Base-by-base conservation (phyloP, 1,139 yeast species). In the Geotrichum carabidarum region DNA sequence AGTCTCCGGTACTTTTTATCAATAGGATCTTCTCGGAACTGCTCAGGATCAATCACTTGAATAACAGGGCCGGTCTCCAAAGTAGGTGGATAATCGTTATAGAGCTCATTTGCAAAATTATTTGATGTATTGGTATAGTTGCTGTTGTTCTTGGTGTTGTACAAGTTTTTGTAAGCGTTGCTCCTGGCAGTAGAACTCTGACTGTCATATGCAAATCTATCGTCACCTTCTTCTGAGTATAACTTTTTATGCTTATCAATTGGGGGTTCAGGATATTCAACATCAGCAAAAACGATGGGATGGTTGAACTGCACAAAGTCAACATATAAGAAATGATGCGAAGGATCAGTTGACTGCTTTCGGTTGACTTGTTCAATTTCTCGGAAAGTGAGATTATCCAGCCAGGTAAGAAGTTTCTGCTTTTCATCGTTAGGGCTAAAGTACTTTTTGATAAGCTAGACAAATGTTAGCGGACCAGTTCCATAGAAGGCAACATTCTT, bases 1-100 rank as follows among this genome's bases (percentile, higher is more conserved):
- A 93, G 71, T 58, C 85, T 82, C 60, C 95, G 82, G 66, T 86
- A 89, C 67, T 93, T 94, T 59, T 83, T 78, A 66, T 93, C 99
- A 17, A 93, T 84, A 0, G 96, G 96, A 63, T 90, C 95, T 57
- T 78, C 81, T 14, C 75, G 71, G 57, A 74, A 76, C 62, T 79
- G 82, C 59, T 84, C 91, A 0, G 89, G 86, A 65, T 83, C 89
- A 65, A 78, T 81, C 27, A 81, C 76, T 47, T 77, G 75, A 59
- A 78, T 68, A 22, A 79, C 71, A 1, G 78, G 73, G 14, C 56
- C 56, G 7, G 56, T 48, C 17, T 56, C 54, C 9, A 43, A 38
- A 1, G 58, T 48, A 8, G 54, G 55, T 7, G 36, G 36, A 42
- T 48, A 53, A 32, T 56, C 57, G 32, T 53, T 56, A 48, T 56